Conservation (phyloP, 208 protist species). For the Crithidia fasciculata region DNA sequence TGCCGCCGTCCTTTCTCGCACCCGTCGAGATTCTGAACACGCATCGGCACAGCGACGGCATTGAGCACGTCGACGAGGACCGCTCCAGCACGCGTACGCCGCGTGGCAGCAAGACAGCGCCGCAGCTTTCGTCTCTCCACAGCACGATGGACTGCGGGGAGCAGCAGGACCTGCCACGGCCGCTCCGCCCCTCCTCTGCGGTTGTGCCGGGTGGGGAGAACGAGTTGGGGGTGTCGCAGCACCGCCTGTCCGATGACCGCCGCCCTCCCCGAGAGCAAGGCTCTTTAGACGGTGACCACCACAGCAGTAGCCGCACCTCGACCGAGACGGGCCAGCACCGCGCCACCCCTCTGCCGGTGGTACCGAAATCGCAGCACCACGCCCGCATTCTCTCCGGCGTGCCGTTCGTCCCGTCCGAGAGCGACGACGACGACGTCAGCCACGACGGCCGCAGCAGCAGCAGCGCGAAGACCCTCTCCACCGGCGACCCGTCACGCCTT, state of each 20-base stretch:
- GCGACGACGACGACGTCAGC: slow-evolving; percentile 8
- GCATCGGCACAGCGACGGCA: neutral
- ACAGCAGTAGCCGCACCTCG: neutral
- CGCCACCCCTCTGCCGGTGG: neutral
- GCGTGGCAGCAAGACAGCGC: slow-evolving; percentile 5
- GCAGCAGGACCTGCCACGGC: too few species aligned
- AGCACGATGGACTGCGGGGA: neutral
- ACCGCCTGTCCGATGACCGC: slow-evolving; percentile 12
- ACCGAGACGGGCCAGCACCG: too few species aligned
- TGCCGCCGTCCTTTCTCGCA: neutral
- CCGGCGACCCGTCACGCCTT: neutral
- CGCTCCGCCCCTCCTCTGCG: too few species aligned
- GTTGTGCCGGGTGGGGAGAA: neutral
- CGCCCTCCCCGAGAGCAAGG: neutral
- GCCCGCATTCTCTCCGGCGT: slow-evolving; percentile 12
- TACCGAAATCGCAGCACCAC: neutral
- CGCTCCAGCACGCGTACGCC: neutral
- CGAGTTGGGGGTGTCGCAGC: neutral
- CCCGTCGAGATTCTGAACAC: neutral
- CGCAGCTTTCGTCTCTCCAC: neutral
- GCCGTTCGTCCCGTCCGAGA: slow-evolving; percentile 8
- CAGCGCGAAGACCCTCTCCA: neutral
- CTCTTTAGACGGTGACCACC: neutral
- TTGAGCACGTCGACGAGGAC: neutral
- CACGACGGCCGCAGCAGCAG: slow-evolving; percentile 2